Evolutionary conservation across 129 eudicot species (phyloP), one percentile per base, ranked within the genome.

Genomic region (Artemisia argyi): DNA sequence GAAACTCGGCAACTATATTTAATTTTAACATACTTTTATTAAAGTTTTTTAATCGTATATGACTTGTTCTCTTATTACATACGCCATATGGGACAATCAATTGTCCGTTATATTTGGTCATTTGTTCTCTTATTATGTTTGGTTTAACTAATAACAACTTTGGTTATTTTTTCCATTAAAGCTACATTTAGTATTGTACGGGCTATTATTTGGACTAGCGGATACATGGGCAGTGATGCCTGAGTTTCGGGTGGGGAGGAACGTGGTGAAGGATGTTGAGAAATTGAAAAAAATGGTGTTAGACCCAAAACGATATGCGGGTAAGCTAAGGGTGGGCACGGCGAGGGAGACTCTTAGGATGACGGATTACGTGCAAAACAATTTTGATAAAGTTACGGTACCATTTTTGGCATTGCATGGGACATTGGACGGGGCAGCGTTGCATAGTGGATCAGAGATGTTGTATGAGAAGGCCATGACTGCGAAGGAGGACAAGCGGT

Each of bases 151-250:
- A 39, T 39, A 7, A 39, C 46, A 39, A 61, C 3, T 1, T 4
- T 28, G 18, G 15, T 61, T 61, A 19, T 30, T 14, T 0, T 61
- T 39, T 4, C 22, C 19, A 35, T 2, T 64, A 50, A 54, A 87
- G 91, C 65, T 86, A 49, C 89, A 73, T 17, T 30, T 89, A 48
- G 81, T 81, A 67, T 47, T 80, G 80, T 89, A 76, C 26, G 96
- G 96, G 22, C 69, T 89, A 39, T 76, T 89, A 16, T 86, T 86
- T 53, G 92, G 96, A 39, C 11, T 77, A 4, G 96, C 92, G 9
- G 96, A 89, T 73, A 89, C 92, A 14, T 89, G 96, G 96, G 96
- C 96, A 2, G 72, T 78, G 53, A 86, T 89, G 91, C 96, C 96
- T 1, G 51, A 64, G 3, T 84, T 78, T 74, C 78, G 77, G 66